Base-by-base conservation (phyloP, 495 filamentous ascomycete species). In the Darksidea phi region DNA sequence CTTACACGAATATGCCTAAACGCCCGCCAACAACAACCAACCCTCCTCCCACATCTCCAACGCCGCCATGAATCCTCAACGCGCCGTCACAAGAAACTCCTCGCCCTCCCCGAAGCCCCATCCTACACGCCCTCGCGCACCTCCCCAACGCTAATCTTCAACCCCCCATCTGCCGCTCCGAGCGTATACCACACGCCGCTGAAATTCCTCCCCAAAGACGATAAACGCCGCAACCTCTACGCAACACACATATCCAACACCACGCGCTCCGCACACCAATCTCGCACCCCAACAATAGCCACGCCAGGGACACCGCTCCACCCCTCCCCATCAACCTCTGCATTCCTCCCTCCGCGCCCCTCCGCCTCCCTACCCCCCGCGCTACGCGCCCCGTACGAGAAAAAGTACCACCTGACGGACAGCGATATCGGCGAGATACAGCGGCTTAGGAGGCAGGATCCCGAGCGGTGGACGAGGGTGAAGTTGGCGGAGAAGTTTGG, bases 131-230 rank as follows among this genome's bases (percentile, higher is more conserved):
- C 74, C 34, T 64, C 68, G 1, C 60, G 66, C 32, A 69, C 76
- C 24, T 74, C 81, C 6, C 55, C 67, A 18, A 86, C 63, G 8
- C 49, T 97, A 72, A 85, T 98, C 75, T 92, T 87, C 86, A 97
- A 97, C 76, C 94, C 94, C 42, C 94, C 94, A 6, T 87, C 92
- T n/a, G 84, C 89, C 32, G 81, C 84, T 0, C 83, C 95, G 1
- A 88, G 84, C 18, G 86, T 91, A 34, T 89, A 86, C 73, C 83
- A 95, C 72, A 98, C 94, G 2, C 94, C 94, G 28, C 78, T 83
- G 57, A 91, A 89, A 63, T 98, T 98, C 77, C 85, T 98, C 15
- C 95, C 94, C 26, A 76, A 78, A 61, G 76, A 79, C 59, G 95
- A 98, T 76, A 81, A 82, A 7, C 86, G 93, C 26, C 84, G 85